Base-by-base conservation (phyloP, 2,329 filamentous ascomycete species). In the Pezicula radicicola region DNA sequence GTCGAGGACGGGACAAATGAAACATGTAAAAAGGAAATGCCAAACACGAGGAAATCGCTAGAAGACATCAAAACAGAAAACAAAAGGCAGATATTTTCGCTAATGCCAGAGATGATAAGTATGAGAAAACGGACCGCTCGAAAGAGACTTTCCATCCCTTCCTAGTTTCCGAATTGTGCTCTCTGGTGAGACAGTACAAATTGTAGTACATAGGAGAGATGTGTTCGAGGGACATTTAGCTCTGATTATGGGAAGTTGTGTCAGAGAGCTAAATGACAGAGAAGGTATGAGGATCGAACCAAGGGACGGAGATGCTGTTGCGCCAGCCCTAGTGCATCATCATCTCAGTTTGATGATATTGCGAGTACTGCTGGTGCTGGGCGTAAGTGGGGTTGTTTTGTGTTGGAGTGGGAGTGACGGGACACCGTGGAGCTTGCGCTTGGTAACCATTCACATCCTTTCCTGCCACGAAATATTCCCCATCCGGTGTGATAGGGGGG, bases 401-500 rank as follows among this genome's bases (percentile, higher is more conserved):
- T 68, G 59, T 73, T 19, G 81, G 82, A 16, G 82, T 83, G 10
- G 83, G 83, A 2, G 83, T 87, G 41, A 85, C 79, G 0, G 83
- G 83, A 61, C 81, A 84, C 50, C 82, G 74, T 25, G 63, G 64
- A 27, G 54, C 58, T 49, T 59, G 52, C 16, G 35, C 33, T 46
- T 63, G 58, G 39, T 62, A 66, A 15, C 55, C 51, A 39, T 63
- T 63, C 15, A 56, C 53, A 28, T 64, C 58, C 35, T 62, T 60
- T 21, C 56, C 55, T 48, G 49, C 42, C 6, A 61, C 43, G 46
- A 84, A 84, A 60, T 74, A 76, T 48, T 80, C 76, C 7, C 83
- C 81, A 56, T 93, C 89, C 4, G 90, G 90, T 0, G 90, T 94
- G 66, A 94, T 93, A 1, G 90, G 90, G 25, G 90, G 90, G 15